Evolutionary conservation across 1,284 basidiomycete genomes (phyloP), one percentile per base, ranked within the genome.

Genomic region (Jaminaea rosea): DNA sequence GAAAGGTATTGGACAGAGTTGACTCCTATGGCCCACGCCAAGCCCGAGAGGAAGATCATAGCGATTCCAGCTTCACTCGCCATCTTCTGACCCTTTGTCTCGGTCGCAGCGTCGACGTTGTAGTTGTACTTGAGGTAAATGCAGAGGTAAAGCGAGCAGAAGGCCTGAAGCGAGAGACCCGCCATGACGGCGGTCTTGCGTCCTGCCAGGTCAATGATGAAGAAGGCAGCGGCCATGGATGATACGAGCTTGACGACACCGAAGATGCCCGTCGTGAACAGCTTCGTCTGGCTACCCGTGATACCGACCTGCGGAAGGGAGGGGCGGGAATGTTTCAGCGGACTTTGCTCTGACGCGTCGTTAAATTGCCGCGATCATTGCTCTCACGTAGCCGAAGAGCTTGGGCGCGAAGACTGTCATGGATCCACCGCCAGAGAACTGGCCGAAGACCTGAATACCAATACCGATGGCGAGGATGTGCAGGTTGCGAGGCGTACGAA

Each of bases 401-500:
- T 59, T 60, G 26, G 60, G 60, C 1, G 63, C 63, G 27, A 59
- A 63, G 10, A 50, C 34, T 26, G 49, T 32, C 15, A 62, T 47
- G 8, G 41, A 58, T 53, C 47, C 63, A 61, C 60, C 63, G 24
- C 63, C 63, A 34, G 46, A 50, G 21, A 62, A 50, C 41, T 65
- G 63, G 26, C 63, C 63, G n/a, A 62, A 58, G 8, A 65, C 53
- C 44, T 65, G 63, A 37, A 60, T 62, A 23, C 62, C 62, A 19
- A 62, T 46, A 32, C 58, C 58, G 23, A 63, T 57, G 50, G 59
- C 56, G 28, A 58, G 53, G 50, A 62, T 64, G 48, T 59, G 54
- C 51, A 51, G 52, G 56, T 55, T 62, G 41, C 53, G 52, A 47
- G 59, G 51, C 26, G 59, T 7, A 48, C 32, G 52, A n/a, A n/a